Evolutionary conservation across 148 eudicot species (phyloP).

Genomic region (Camellia sinensis): DNA sequence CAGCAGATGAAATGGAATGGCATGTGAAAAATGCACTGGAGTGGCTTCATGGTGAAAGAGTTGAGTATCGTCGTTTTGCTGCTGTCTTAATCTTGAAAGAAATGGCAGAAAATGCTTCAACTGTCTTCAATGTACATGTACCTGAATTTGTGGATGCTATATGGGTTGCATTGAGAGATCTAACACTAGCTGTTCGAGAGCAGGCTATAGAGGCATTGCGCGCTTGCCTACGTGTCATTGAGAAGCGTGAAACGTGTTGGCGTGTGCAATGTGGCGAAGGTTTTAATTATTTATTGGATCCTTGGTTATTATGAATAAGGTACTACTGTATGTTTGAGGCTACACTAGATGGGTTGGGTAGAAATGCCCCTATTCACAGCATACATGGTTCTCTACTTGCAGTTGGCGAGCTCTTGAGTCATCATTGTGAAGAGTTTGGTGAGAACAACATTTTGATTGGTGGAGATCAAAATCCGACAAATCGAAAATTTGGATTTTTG

Average conservation of each 20-base stretch:
- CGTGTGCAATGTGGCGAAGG: conserved; percentile 66
- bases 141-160: conserved; percentile 92
- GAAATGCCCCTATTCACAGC: conserved; percentile 91
- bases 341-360: conserved; percentile 90
- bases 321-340: conserved; percentile 98
- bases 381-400: conserved; percentile 98
- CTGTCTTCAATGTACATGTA: conserved; percentile 94
- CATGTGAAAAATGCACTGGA: conserved; percentile 82
- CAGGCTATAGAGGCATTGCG: conserved; percentile 96
- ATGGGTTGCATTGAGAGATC: conserved; percentile 93
- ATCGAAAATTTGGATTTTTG: too few species aligned
- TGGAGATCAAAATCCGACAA: too few species aligned
- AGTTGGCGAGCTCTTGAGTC: conserved; percentile 84
- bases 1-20: conserved; percentile 94
- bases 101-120: conserved; percentile 98
- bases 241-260: conserved; percentile 97
- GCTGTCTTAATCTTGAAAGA: conserved; percentile 93
- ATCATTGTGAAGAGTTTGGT: too few species aligned
- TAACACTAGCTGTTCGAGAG: conserved; percentile 77
- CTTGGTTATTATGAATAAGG: conserved; percentile 31
- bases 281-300: conserved; percentile 30
- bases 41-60: conserved; percentile 85
- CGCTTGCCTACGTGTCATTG: conserved; percentile 96
- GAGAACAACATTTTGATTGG: too few species aligned
- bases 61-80: conserved; percentile 90